phyloP scores from a whole-genome alignment of 345 rosid species.

The Hibiscus mutabilis region DNA sequence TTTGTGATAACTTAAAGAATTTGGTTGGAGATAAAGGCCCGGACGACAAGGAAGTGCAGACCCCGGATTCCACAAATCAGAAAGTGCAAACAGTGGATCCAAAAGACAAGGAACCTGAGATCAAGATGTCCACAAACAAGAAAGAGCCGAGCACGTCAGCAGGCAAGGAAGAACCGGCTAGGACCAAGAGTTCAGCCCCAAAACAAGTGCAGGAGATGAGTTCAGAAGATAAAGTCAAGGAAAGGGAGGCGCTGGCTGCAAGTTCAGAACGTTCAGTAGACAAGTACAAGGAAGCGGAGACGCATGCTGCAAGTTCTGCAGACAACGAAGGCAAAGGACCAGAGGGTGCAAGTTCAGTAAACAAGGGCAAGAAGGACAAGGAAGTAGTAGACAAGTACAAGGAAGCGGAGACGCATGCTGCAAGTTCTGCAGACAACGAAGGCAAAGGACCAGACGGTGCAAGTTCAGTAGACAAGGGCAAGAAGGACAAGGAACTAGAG shows the following conservation, averaged over 20 bases:
- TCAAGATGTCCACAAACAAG: neutral
- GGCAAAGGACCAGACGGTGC: neutral
- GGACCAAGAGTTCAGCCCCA: neutral
- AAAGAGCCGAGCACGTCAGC: neutral
- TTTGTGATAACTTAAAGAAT: conserved; percentile 37
- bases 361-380: neutral
- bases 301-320: neutral
- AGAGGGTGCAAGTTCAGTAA: neutral
- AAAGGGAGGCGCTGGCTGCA: neutral
- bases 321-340: neutral
- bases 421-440: neutral
- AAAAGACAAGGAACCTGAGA: neutral
- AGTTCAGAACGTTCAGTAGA: neutral
- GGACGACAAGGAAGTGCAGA: neutral
- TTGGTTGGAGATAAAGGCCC: conserved; percentile 4
- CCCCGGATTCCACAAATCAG: neutral
- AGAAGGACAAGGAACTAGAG: neutral
- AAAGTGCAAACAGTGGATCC: neutral
- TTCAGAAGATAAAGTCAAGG: neutral
- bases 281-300: neutral
- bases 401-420: neutral
- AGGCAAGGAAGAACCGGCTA: neutral
- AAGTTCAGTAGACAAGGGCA: neutral
- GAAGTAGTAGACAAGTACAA: neutral
- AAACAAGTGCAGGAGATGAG: neutral